A percentile compares a stretch with the other conserved stretches of the same genome.
Conservation (phyloP, 1,284 basidiomycete species). For the Vanrija sp. region DNA sequence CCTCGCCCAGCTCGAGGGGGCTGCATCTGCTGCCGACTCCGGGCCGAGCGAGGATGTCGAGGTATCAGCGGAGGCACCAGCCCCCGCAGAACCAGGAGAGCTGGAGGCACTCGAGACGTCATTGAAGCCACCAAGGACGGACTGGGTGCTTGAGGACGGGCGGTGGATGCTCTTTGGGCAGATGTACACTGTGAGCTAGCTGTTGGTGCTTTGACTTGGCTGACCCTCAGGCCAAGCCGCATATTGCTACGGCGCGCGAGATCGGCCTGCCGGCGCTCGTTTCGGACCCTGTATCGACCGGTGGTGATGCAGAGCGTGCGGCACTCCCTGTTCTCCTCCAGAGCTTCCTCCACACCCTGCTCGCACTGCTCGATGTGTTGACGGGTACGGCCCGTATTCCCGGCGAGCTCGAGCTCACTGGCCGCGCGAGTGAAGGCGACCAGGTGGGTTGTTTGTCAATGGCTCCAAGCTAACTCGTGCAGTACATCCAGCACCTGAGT, state of each 20-base stretch:
- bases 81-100: conserved; percentile 12
- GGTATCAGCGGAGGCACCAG: neutral
- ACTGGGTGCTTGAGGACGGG: conserved; percentile 43
- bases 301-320: conserved; percentile 15
- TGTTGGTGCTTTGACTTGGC: too few relatives aligned
- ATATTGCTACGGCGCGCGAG: conserved; percentile 29
- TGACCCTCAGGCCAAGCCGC: conserved; percentile 27
- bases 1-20: neutral
- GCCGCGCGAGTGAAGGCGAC: conserved; percentile 41
- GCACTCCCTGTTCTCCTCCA: conserved; percentile 34
- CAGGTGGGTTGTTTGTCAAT: conserved; percentile 25
- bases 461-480: neutral
- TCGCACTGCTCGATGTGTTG: conserved; percentile 37
- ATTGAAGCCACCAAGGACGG: conserved; percentile 28
- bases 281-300: conserved; percentile 17
- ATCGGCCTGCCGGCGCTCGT: conserved; percentile 31
- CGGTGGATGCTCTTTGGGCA: conserved; percentile 43
- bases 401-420: conserved; percentile 30
- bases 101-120: conserved; percentile 14
- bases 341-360: conserved; percentile 42
- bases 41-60: too few relatives aligned
- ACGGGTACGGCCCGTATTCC: conserved; percentile 38
- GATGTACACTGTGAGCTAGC: conserved; percentile 33
- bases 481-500: conserved; percentile 46
- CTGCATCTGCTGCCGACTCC: too few relatives aligned